phyloP scores from a whole-genome alignment of 352 stramenopile genomes.

The Peronospora farinosa region DNA sequence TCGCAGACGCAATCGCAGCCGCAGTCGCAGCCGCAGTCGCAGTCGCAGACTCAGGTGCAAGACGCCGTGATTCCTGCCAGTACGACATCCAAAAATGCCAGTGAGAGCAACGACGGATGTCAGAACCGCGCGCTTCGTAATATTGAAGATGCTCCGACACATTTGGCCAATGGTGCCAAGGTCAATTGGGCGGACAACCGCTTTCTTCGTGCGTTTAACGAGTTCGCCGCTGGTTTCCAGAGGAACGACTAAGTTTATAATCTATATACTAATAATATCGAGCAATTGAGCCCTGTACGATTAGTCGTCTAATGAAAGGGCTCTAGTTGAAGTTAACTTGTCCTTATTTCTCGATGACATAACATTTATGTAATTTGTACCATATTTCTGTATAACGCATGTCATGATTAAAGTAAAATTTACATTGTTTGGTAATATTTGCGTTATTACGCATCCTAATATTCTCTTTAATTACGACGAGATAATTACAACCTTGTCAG shows the following conservation, averaged over 20 bases:
- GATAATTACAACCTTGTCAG: too few species aligned
- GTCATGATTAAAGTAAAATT: background rate
- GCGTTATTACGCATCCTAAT: too few species aligned
- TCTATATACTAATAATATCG: background rate
- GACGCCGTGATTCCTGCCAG: slow-evolving; percentile 4
- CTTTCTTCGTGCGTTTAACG: slow-evolving; percentile 32
- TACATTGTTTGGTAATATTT: background rate
- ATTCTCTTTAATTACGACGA: too few species aligned
- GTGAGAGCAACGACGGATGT: slow-evolving; percentile 11
- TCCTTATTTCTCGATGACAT: background rate
- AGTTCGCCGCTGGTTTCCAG: slow-evolving; percentile 23
- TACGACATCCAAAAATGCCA: slow-evolving; percentile 3
- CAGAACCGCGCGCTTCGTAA: slow-evolving; percentile 25
- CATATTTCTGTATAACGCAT: too few species aligned
- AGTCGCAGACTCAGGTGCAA: slow-evolving; percentile 7
- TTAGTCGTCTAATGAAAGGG: background rate
- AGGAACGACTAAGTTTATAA: slow-evolving; percentile 8
- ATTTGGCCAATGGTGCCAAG: slow-evolving; percentile 17
- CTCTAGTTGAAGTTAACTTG: background rate
- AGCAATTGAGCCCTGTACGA: slow-evolving; percentile 3
- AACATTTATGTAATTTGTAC: too few species aligned
- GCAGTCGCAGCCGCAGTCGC: too few species aligned
- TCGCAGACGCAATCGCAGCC: too few species aligned
- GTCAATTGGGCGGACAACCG: slow-evolving; percentile 30
- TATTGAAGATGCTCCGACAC: slow-evolving; percentile 14